Base-by-base conservation (phyloP, 768 basidiomycete genomes). In the Flagelloscypha sp. region DNA sequence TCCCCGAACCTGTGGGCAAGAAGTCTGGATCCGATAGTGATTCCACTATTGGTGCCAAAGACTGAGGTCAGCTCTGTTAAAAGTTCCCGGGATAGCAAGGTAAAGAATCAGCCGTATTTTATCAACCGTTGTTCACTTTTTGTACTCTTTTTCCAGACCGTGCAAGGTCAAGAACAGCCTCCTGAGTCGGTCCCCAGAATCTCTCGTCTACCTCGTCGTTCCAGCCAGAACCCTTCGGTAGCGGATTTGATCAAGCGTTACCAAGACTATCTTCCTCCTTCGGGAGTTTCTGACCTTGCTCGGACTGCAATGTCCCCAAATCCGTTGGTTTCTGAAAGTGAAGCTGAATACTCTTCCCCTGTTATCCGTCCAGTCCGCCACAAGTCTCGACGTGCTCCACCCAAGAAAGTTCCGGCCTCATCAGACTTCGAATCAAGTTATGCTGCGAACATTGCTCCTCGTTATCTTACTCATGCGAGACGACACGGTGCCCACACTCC, bases 351-450 rank as follows among this genome's bases (percentile, higher is more conserved):
- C 37, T 48, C 62, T 5, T 44, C 62, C 13, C 53, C 57, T 23
- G 36, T 57, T 19, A 58, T 53, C 24, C 55, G 55, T 37, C 46
- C 36, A 11, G 40, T 49, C 8, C 70, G 68, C 12, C 58, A 50
- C 11, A 73, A 67, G 44, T 64, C 63, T 22, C 66, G 72, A 39
- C 74, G 76, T 47, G 70, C 66, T 24, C 46, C 66, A 30, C 57
- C 69, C 27, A 48, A 59, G 10, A 70, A 65, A 50, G 76, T 76
- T 43, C 58, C 74, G 24, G 79, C 81, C 7, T 66, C 68, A 7
- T 93, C 90, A 5, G 92, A 94, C 52, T 88, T 88, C 36, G 92
- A 94, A 58, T 76, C 84, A 37, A 78, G 90, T 30, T 94, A 93
- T 58, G 89, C 90, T 3, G 85, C 81, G n/a, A 92, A 92, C 50